These are phyloP conservation scores for Leccinum truebloodii DNA, from an alignment of 768 basidiomycete species.

Conservation along the genomic window DNA sequence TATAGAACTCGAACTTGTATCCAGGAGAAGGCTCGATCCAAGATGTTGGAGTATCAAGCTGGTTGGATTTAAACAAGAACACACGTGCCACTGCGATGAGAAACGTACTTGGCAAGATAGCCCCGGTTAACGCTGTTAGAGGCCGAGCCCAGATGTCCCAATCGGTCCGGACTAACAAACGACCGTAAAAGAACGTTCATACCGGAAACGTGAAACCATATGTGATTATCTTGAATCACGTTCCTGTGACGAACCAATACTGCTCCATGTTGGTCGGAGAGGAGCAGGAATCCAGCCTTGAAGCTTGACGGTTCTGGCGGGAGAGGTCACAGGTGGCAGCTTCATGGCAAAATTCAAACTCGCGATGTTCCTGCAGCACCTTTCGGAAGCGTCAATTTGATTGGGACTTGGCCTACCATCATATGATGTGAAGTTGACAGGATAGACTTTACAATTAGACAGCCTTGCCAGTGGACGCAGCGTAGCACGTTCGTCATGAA, in stretches of 20 bases:
- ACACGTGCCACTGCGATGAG: slow-evolving; percentile 24
- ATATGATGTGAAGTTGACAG: background rate
- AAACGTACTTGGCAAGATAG: background rate
- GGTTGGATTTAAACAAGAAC: slow-evolving; percentile 25
- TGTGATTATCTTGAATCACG: background rate
- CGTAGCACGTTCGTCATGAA: slow-evolving; percentile 15
- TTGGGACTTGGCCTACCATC: background rate
- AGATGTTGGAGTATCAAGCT: background rate
- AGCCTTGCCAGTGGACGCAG: background rate
- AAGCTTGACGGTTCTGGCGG: background rate
- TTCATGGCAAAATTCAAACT: slow-evolving; percentile 12
- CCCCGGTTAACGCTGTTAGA: slow-evolving; percentile 9
- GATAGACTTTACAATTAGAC: background rate
- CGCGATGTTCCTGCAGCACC: background rate
- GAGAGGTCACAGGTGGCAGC: background rate
- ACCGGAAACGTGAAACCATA: slow-evolving; percentile 1
- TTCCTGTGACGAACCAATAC: background rate
- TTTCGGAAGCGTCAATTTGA: background rate
- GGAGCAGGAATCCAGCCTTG: no score
- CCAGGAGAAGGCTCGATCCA: background rate
- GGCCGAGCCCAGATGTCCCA: background rate
- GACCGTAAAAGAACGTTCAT: slow-evolving; percentile 1
- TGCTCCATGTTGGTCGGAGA: background rate
- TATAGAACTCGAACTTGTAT: background rate
- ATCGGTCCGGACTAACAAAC: background rate